phyloP scores from a whole-genome alignment of 371 early-diverging fungal genomes.

The Mortierella sp. region DNA sequence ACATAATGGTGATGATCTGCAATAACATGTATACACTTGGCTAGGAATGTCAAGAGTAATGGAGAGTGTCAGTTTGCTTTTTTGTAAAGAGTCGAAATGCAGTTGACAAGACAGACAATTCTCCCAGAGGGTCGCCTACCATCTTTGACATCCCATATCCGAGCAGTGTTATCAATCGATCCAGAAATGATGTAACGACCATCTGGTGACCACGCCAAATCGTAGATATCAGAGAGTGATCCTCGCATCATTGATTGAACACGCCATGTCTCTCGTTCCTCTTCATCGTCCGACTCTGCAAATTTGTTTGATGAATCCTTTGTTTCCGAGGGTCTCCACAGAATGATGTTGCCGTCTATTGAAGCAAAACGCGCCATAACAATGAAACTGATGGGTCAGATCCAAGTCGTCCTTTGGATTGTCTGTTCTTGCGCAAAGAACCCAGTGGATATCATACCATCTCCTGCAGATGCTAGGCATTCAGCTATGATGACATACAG shows the following conservation, averaged over 20 bases:
- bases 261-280: conserved; percentile 68
- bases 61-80: not conserved
- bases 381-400: not conserved
- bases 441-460: conserved; percentile 66
- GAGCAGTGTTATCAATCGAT: conserved; percentile 91
- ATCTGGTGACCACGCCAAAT: conserved; percentile 95
- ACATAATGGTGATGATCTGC: conserved; percentile 93
- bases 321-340: conserved; percentile 80
- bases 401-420: not conserved
- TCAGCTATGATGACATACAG: conserved; percentile 53
- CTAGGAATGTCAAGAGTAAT: conserved; percentile 50
- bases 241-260: conserved; percentile 59
- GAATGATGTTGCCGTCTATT: conserved; percentile 81
- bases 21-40: conserved; percentile 80
- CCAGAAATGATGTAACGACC: conserved; percentile 88
- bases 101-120: no score
- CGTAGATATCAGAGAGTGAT: conserved; percentile 86
- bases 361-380: not conserved
- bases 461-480: conserved; percentile 89
- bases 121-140: conserved; percentile 58
- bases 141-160: conserved; percentile 86
- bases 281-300: conserved; percentile 56
- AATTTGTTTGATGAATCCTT: conserved; percentile 61
- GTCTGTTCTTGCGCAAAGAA: no score
- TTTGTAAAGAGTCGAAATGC: not conserved